Percentiles rank a stretch among this genome's conserved stretches.
These are phyloP conservation scores for Phytophthora melonis DNA, from an alignment of 352 stramenopile species.

Conservation along the genomic window DNA sequence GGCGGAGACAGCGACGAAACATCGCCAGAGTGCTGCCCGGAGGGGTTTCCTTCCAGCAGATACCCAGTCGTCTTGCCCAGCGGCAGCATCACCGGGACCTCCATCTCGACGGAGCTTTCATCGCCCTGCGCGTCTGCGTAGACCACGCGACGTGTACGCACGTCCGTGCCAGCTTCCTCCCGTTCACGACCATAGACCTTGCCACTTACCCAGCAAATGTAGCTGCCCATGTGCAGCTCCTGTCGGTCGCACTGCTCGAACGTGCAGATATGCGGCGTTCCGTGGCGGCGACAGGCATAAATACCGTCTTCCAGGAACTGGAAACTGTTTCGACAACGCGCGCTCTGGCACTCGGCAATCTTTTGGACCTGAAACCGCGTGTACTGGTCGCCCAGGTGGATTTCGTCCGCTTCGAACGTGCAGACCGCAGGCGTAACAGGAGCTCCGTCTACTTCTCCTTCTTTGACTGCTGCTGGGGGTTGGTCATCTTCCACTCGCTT, in stretches of 20 bases:
- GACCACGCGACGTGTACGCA: constrained; percentile 63
- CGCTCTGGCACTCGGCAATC: constrained; percentile 47
- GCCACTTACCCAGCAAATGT: constrained; percentile 77
- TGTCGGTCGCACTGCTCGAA: constrained; percentile 79
- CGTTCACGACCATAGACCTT: constrained; percentile 70
- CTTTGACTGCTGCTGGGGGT: background rate
- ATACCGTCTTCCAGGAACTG: constrained; percentile 83
- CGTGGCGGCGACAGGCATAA: constrained; percentile 72
- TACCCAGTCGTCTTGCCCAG: constrained; percentile 70
- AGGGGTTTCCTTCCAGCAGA: constrained; percentile 58
- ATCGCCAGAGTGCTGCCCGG: constrained; percentile 25
- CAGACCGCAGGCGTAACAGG: constrained; percentile 17
- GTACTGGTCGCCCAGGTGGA: constrained; percentile 67
- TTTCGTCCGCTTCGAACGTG: constrained; percentile 55
- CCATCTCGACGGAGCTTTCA: constrained; percentile 70
- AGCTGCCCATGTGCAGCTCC: constrained; percentile 57
- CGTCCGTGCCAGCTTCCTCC: constrained; percentile 70
- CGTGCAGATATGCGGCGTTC: constrained; percentile 77
- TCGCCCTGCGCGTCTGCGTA: constrained; percentile 68
- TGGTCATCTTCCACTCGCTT: constrained; percentile 23
- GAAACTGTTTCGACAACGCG: constrained; percentile 50
- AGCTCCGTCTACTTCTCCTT: constrained; percentile 1
- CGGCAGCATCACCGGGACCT: constrained; percentile 74
- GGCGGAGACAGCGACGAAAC: constrained; percentile 72
- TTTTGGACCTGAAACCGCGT: constrained; percentile 67